These are phyloP conservation scores for Ehretia macrophylla DNA, from an alignment of 257 asterid genomes.

Conservation along the genomic window DNA sequence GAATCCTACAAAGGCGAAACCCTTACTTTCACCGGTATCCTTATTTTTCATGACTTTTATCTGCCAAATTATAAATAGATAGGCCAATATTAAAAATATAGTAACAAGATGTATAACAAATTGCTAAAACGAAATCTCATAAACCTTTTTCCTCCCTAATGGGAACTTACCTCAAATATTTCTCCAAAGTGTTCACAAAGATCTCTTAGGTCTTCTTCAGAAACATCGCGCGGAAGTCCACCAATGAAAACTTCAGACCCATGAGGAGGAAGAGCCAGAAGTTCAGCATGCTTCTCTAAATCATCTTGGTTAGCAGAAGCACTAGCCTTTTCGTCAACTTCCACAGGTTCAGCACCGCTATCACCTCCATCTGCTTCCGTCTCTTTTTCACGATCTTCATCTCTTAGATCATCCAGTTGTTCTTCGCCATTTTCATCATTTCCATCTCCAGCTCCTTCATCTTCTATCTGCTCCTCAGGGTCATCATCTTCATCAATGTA, in stretches of 20 bases:
- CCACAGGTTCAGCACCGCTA: slow-evolving; percentile 29
- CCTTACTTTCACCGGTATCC: slow-evolving; percentile 97
- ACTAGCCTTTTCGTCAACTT: slow-evolving; percentile 37
- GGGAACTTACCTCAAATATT: slow-evolving; percentile 61
- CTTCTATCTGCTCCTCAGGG: slow-evolving; percentile 85
- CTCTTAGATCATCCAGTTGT: slow-evolving; percentile 43
- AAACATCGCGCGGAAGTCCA: slow-evolving; percentile 78
- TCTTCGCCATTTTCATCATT: slow-evolving; percentile 61
- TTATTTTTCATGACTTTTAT: slow-evolving; percentile 78
- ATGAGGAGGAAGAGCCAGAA: slow-evolving; percentile 84
- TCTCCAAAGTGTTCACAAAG: slow-evolving; percentile 81
- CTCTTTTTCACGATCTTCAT: slow-evolving; percentile 56
- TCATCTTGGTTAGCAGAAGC: slow-evolving; percentile 36
- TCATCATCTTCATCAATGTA: slow-evolving; percentile 59
- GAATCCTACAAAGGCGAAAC: slow-evolving; percentile 95
- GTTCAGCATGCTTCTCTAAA: slow-evolving; percentile 49
- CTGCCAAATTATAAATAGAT: slow-evolving; percentile 41
- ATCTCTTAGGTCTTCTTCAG: slow-evolving; percentile 77
- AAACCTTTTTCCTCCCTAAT: slow-evolving; percentile 1
- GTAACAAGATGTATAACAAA: neutral
- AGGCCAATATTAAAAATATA: neutral
- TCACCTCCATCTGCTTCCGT: slow-evolving; percentile 40
- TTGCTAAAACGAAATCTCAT: neutral
- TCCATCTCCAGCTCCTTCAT: slow-evolving; percentile 72
- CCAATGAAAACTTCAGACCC: slow-evolving; percentile 95